Base-by-base conservation (phyloP, 192 early-diverging fungal species). In the Backusella liffmaniae region DNA sequence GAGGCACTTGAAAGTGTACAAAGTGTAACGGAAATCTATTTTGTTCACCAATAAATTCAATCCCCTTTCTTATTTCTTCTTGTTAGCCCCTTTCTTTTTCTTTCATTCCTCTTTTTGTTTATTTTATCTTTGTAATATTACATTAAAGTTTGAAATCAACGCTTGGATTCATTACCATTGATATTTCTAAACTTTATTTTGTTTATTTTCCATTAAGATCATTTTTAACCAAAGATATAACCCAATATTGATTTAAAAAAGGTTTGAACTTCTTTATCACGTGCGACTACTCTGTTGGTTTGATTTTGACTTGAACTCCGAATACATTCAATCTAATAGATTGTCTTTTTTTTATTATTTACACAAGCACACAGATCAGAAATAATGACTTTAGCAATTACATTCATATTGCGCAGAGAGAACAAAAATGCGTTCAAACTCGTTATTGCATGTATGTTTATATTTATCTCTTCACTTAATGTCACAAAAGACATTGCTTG, bases 1-100 rank as follows among this genome's bases (percentile, higher is more conserved):
- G 56, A 62, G 29, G 56, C 56, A 62, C 23, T 62, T 29, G 56
- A 62, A 26, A 4, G 56, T 62, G 23, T 12, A 62, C 56, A 62
- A 29, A 62, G 23, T 62, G 56, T 62, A 5, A 59, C 53, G 2
- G 2, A 49, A 59, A 59, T 59, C 53, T 26, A 59, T 59, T 49
- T 59, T 59, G 53, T 59, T 59, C 53, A 59, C 53, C 53, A 59
- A 59, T 26, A 26, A 59, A 59, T 59, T 59, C 53, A 59, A 59
- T 59, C 53, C 53, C 53, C 53, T 26, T 26, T 26, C 23, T 8
- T 53, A 6, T 53, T 21, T 53, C 53, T 59, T 59, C 23, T 59
- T 59, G 6, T 59, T 59, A 23, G 10, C 53, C 53, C 23, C 23
- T 26, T 59, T 21, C 21, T 26, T 59, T 59, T 53, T 59, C 23